phyloP scores from a whole-genome alignment of 1,284 basidiomycete species.

The Kalmanozyma brasiliensis region DNA sequence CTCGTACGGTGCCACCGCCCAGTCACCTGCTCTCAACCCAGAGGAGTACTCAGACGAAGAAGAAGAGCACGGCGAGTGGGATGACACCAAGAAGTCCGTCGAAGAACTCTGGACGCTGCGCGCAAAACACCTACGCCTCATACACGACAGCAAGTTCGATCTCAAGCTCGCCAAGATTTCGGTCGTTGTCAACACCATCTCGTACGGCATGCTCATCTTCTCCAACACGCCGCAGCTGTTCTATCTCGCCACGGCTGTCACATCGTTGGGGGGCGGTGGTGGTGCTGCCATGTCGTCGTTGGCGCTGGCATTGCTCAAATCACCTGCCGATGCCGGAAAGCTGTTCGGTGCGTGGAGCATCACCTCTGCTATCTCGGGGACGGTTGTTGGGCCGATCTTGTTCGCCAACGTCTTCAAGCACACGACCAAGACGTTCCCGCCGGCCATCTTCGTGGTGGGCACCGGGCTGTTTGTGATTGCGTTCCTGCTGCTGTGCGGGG shows the following conservation, averaged over 20 bases:
- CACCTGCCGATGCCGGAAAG: constrained; percentile 60
- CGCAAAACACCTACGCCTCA: constrained; percentile 60
- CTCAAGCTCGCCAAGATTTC: constrained; percentile 50
- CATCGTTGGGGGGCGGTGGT: constrained; percentile 54
- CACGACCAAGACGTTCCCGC: constrained; percentile 45
- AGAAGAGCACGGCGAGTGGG: constrained; percentile 24
- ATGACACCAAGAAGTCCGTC: constrained; percentile 38
- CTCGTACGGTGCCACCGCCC: constrained; percentile 25
- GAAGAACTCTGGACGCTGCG: constrained; percentile 64
- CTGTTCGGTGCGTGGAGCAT: constrained; percentile 66
- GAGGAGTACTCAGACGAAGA: constrained; percentile 11
- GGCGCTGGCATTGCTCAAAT: constrained; percentile 58
- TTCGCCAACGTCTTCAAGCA: constrained; percentile 56
- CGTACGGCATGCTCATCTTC: constrained; percentile 43
- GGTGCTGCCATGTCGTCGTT: constrained; percentile 65
- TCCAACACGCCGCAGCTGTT: constrained; percentile 32
- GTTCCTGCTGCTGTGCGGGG: constrained; percentile 33
- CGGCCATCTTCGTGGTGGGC: constrained; percentile 55
- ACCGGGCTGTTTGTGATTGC: constrained; percentile 40
- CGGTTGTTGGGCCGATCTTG: constrained; percentile 60
- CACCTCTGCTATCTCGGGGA: constrained; percentile 54
- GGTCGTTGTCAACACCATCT: constrained; percentile 28
- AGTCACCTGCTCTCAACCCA: not conserved
- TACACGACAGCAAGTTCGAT: constrained; percentile 66
- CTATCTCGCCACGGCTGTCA: constrained; percentile 44